Conservation (phyloP, 805 yeast species). For the Peterozyma toletana region DNA sequence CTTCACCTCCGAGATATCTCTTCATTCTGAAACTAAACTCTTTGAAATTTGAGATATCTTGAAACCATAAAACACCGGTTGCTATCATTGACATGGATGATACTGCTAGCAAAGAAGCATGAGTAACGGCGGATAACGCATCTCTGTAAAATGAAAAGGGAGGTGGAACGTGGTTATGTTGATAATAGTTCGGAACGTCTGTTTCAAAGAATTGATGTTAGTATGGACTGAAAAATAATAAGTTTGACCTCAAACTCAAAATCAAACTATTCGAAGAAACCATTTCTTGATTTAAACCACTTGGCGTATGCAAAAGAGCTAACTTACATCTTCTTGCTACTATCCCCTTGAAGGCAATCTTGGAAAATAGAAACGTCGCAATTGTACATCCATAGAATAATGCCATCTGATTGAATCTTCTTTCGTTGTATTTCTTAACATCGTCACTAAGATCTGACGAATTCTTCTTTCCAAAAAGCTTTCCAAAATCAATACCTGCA, state of each 20-base stretch:
- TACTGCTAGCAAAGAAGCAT: conserved; percentile 71
- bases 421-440: conserved; percentile 43
- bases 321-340: conserved; percentile 55
- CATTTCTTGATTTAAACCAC: no score
- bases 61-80: conserved; percentile 74
- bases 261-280: no score
- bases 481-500: conserved; percentile 13
- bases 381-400: conserved; percentile 68
- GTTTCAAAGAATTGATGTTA: neutral
- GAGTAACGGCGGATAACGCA: conserved; percentile 78
- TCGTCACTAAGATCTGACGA: conserved; percentile 19
- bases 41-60: conserved; percentile 58
- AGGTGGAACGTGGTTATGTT: conserved; percentile 83
- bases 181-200: conserved; percentile 67
- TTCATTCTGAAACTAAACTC: conserved; percentile 73
- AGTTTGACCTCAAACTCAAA: no score
- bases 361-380: conserved; percentile 61
- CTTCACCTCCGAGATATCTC: conserved; percentile 59
- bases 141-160: conserved; percentile 73
- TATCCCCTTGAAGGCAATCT: conserved; percentile 72
- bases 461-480: conserved; percentile 19
- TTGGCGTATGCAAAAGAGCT: neutral
- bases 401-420: conserved; percentile 68
- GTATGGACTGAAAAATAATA: neutral
- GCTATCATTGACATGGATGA: conserved; percentile 66